Conservation (phyloP, 352 stramenopile genomes). For the Pythium plurisporium region DNA sequence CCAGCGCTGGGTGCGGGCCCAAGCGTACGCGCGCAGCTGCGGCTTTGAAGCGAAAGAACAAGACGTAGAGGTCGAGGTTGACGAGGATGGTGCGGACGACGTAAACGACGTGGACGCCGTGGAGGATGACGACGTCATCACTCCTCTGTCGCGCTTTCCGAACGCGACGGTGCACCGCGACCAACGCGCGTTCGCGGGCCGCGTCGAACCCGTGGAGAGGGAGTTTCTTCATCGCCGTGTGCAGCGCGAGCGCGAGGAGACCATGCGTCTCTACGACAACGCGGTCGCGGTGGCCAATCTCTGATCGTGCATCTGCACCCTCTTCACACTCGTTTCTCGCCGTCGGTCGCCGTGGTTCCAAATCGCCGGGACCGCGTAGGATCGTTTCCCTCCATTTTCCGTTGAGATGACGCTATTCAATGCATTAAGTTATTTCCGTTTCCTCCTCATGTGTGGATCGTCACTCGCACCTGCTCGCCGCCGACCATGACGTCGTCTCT, state of each 20-base stretch:
- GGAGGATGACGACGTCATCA: not conserved
- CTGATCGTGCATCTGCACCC: too few species aligned
- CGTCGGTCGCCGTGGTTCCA: too few species aligned
- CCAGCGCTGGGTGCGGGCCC: too few species aligned
- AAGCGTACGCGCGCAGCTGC: too few species aligned
- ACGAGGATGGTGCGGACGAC: not conserved
- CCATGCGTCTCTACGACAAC: constrained; percentile 7
- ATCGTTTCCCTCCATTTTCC: not conserved
- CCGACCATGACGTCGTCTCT: not conserved
- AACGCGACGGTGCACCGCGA: not conserved
- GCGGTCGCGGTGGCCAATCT: not conserved
- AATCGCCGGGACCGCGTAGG: too few species aligned
- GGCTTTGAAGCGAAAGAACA: too few species aligned
- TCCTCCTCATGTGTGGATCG: not conserved
- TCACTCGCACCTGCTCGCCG: not conserved
- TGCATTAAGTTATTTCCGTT: constrained; percentile 19
- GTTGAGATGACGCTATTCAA: constrained; percentile 10
- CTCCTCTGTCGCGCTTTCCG: not conserved
- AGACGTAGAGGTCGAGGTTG: too few species aligned
- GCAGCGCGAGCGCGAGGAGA: not conserved
- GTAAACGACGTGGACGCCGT: not conserved
- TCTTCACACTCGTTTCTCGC: too few species aligned
- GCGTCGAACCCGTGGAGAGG: not conserved
- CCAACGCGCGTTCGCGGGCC: not conserved
- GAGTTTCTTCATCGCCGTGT: not conserved